These are phyloP conservation scores for Pestalotiopsis sp. DNA, from an alignment of 2,329 filamentous ascomycete genomes.

Conservation along the genomic window DNA sequence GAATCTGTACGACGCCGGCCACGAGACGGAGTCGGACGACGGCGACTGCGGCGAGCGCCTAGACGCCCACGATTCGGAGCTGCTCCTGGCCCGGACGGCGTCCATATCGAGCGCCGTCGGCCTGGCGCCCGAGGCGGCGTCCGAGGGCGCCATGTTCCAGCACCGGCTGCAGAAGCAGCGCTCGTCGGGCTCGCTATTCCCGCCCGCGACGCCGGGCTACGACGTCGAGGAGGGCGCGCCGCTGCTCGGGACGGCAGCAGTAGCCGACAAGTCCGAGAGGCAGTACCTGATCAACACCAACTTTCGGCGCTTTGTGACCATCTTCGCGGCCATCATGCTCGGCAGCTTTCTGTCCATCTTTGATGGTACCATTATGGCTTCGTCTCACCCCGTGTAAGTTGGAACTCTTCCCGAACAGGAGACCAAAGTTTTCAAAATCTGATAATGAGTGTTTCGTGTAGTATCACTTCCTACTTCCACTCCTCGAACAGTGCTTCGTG, in stretches of 20 bases:
- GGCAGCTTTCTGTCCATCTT: constrained; percentile 65
- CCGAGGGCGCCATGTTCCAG: constrained; percentile 41
- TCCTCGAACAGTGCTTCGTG: constrained; percentile 80
- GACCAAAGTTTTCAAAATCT: no score
- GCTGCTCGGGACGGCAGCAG: not conserved
- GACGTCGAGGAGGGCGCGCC: constrained; percentile 1
- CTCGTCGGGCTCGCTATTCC: not conserved
- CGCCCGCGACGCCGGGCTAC: not conserved
- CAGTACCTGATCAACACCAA: constrained; percentile 48
- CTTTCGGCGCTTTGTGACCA: constrained; percentile 58
- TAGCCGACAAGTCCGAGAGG: constrained; percentile 14
- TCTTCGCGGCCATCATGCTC: constrained; percentile 61
- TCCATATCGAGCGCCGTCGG: constrained; percentile 37
- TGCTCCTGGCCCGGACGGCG: constrained; percentile 40
- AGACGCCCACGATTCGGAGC: constrained; percentile 34
- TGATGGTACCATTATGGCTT: constrained; percentile 81
- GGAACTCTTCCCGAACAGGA: no score
- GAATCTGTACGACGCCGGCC: not conserved
- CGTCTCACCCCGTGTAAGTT: constrained; percentile 66
- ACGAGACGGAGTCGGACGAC: not conserved
- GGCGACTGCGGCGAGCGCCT: constrained; percentile 15
- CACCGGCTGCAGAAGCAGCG: constrained; percentile 24
- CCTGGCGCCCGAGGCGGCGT: constrained; percentile 42
- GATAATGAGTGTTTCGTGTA: not conserved
- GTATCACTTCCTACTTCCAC: constrained; percentile 76